These are phyloP conservation scores for Leishmania braziliensis DNA, from an alignment of 208 protist genomes.

Conservation along the genomic window DNA sequence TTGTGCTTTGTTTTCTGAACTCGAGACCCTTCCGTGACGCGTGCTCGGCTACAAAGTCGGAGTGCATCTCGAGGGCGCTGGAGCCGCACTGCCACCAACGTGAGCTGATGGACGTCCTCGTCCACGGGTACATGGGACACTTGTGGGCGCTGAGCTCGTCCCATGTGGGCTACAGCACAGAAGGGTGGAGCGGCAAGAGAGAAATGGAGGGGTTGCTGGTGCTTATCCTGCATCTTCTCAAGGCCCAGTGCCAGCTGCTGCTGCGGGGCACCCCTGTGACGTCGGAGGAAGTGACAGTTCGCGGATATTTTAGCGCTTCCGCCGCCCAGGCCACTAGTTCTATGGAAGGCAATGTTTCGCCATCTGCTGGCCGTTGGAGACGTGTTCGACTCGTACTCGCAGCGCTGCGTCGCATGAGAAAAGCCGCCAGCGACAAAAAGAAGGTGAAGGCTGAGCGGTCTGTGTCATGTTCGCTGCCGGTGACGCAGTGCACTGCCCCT, in stretches of 20 bases:
- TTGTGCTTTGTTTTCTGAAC: constrained; percentile 54
- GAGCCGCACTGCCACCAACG: constrained; percentile 53
- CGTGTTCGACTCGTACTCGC: constrained; percentile 14
- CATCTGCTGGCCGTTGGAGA: constrained; percentile 18
- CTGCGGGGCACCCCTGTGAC: constrained; percentile 20
- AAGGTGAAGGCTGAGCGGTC: background rate
- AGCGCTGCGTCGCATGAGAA: constrained; percentile 16
- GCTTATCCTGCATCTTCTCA: constrained; percentile 34
- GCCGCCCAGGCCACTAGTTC: constrained; percentile 6
- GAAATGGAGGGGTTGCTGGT: constrained; percentile 37
- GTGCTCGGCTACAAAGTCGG: constrained; percentile 15
- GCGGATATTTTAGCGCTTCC: constrained; percentile 31
- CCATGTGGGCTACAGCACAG: constrained; percentile 18
- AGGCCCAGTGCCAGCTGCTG: constrained; percentile 35
- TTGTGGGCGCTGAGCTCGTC: constrained; percentile 31
- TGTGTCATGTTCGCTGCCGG: background rate
- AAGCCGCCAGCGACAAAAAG: background rate
- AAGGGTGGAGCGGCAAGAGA: constrained; percentile 27
- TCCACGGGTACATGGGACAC: constrained; percentile 49
- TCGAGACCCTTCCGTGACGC: constrained; percentile 41
- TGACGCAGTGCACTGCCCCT: constrained; percentile 14
- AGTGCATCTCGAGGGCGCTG: constrained; percentile 41
- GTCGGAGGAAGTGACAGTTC: constrained; percentile 29
- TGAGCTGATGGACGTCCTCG: constrained; percentile 50
- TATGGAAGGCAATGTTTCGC: background rate